phyloP scores from a whole-genome alignment of 2,329 filamentous ascomycete species.

The Penicillium sp. region DNA sequence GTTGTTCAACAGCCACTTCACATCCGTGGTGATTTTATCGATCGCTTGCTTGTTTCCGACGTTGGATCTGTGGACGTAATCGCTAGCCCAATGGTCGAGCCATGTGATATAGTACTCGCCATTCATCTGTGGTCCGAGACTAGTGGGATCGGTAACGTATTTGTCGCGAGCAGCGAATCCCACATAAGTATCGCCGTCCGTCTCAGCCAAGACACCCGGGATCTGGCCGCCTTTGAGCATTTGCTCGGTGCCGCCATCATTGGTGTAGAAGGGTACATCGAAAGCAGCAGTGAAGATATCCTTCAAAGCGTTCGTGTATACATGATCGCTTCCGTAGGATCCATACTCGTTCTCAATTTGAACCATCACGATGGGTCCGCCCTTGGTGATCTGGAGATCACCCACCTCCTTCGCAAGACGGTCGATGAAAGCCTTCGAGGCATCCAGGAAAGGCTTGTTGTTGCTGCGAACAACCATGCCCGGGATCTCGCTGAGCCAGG shows the following conservation, averaged over 20 bases:
- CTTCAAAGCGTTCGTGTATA: constrained; percentile 43
- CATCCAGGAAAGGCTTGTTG: constrained; percentile 30
- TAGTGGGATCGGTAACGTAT: constrained; percentile 45
- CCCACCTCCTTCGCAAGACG: constrained; percentile 40
- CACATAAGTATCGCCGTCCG: neutral
- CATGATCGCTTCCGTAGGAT: constrained; percentile 47
- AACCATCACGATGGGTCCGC: constrained; percentile 51
- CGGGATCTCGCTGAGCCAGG: constrained; percentile 45
- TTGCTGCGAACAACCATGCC: constrained; percentile 44
- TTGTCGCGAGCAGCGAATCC: constrained; percentile 30
- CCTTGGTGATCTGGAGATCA: constrained; percentile 40
- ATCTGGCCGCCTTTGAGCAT: constrained; percentile 31
- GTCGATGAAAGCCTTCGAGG: constrained; percentile 6
- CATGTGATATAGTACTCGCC: constrained; percentile 52
- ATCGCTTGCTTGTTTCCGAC: neutral
- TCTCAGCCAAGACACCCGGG: neutral
- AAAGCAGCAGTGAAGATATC: constrained; percentile 46
- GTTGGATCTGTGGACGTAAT: neutral
- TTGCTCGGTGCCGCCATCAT: constrained; percentile 48
- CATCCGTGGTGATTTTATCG: constrained; percentile 20
- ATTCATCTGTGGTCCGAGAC: constrained; percentile 46
- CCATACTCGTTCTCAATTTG: constrained; percentile 56
- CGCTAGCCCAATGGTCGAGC: constrained; percentile 45
- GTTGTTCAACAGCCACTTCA: constrained; percentile 40
- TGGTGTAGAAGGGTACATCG: constrained; percentile 50